phyloP scores from a whole-genome alignment of 805 yeast genomes.

The Wickerhamomyces canadensis region DNA sequence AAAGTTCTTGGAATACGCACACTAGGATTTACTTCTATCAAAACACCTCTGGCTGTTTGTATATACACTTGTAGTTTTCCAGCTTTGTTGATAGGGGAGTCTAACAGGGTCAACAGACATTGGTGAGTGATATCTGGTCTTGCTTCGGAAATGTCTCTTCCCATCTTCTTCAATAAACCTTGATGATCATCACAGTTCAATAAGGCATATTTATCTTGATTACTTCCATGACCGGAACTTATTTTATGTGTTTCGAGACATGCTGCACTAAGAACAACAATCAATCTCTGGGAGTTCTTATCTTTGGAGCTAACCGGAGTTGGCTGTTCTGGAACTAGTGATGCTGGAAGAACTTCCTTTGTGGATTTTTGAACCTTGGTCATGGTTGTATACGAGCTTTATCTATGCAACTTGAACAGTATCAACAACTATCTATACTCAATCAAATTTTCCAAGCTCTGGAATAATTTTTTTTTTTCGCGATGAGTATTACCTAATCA shows the following conservation, averaged over 20 bases:
- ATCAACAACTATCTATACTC: no score
- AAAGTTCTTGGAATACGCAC: conserved; percentile 98
- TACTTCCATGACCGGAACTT: conserved; percentile 61
- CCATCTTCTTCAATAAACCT: conserved; percentile 91
- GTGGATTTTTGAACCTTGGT: conserved; percentile 15
- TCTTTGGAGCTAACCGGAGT: conserved; percentile 75
- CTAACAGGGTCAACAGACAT: conserved; percentile 87
- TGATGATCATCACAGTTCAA: conserved; percentile 98
- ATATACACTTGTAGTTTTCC: conserved; percentile 95
- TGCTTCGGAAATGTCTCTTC: conserved; percentile 95
- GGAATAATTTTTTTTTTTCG: conserved; percentile 1
- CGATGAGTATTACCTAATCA: conserved; percentile 1
- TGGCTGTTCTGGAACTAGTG: conserved; percentile 86
- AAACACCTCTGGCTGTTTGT: conserved; percentile 91
- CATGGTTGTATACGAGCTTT: no score
- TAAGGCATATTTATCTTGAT: conserved; percentile 88
- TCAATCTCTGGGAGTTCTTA: conserved; percentile 77
- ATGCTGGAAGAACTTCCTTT: conserved; percentile 46
- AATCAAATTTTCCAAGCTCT: background rate
- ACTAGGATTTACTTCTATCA: conserved; percentile 91
- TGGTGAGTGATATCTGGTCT: conserved; percentile 99
- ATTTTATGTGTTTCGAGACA: conserved; percentile 93
- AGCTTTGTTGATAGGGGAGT: conserved; percentile 97
- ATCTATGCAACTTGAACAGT: no score
- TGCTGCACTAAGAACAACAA: conserved; percentile 95